A percentile compares a stretch with the other conserved stretches of the same genome.
phyloP scores from a whole-genome alignment of 1,284 basidiomycete genomes.

The Cryptococcus sp. region DNA sequence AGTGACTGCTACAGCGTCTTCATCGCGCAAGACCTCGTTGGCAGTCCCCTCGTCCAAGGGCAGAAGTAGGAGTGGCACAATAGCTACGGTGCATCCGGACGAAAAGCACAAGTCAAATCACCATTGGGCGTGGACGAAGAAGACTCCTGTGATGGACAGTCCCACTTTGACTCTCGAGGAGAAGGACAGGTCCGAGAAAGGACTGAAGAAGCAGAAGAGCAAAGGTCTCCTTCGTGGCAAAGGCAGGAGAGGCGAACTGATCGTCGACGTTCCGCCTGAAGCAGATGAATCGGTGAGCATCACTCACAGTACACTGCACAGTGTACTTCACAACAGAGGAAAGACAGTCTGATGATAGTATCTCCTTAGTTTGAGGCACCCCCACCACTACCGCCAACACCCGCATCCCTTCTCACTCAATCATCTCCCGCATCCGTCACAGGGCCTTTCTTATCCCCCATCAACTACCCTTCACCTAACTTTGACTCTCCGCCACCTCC shows the following conservation, averaged over 20 bases:
- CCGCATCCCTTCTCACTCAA: slow-evolving; percentile 24
- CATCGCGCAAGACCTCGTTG: slow-evolving; percentile 9
- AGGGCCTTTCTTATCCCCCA: slow-evolving; percentile 18
- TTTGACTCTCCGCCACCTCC: slow-evolving; percentile 10
- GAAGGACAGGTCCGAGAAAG: slow-evolving; percentile 11
- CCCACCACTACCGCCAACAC: slow-evolving; percentile 30
- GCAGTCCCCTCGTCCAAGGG: slow-evolving; percentile 7
- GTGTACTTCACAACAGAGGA: neutral
- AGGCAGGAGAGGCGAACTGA: slow-evolving; percentile 33
- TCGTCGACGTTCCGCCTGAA: slow-evolving; percentile 20
- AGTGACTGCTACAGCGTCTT: slow-evolving; percentile 4
- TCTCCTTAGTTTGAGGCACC: slow-evolving; percentile 25
- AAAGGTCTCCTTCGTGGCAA: slow-evolving; percentile 29
- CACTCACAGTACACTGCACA: neutral
- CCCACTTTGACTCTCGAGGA: slow-evolving; percentile 5
- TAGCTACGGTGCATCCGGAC: slow-evolving; percentile 9
- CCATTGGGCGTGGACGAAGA: slow-evolving; percentile 17
- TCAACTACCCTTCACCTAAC: slow-evolving; percentile 17
- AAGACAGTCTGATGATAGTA: neutral
- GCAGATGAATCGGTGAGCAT: slow-evolving; percentile 27
- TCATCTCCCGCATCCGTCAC: slow-evolving; percentile 23
- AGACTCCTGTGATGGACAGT: neutral
- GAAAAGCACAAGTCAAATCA: slow-evolving; percentile 17
- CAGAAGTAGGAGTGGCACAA: slow-evolving; percentile 28
- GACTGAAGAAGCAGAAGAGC: slow-evolving; percentile 33